Evolutionary conservation across 371 early-diverging fungal species (phyloP).

Genomic region (Mycotypha africana): DNA sequence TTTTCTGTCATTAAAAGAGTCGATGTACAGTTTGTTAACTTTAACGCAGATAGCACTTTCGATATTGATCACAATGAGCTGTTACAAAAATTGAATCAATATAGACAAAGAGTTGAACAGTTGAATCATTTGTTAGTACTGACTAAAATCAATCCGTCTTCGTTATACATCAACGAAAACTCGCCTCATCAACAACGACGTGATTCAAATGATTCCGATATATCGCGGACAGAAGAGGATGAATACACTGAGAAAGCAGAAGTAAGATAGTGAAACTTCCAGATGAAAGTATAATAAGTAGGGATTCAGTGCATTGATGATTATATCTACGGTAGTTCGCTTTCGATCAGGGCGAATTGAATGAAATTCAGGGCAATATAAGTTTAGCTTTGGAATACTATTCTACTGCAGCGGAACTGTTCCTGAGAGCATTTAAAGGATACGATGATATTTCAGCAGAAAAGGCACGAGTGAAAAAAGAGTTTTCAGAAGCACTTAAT

Average conservation of each 20-base stretch:
- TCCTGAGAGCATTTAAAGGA: conserved; percentile 31
- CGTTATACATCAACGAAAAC: conserved; percentile 16
- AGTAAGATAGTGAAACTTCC: conserved; percentile 10
- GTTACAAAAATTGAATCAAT: conserved; percentile 34
- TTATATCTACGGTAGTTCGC: conserved; percentile 13
- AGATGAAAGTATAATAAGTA: too few relatives aligned
- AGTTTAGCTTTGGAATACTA: conserved; percentile 44
- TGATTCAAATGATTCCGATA: conserved; percentile 21
- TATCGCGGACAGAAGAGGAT: conserved; percentile 18
- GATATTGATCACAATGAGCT: conserved; percentile 19
- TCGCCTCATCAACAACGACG: conserved; percentile 20
- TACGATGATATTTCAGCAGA: conserved; percentile 6
- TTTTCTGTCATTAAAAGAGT: too few relatives aligned
- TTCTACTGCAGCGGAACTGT: conserved; percentile 40
- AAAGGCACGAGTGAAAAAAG: conserved; percentile 13
- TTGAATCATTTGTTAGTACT: conserved; percentile 20
- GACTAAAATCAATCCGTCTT: conserved; percentile 8
- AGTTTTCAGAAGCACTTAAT: conserved; percentile 30
- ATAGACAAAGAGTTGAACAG: conserved; percentile 33
- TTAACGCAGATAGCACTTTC: conserved; percentile 4
- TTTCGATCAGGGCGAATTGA: conserved; percentile 36
- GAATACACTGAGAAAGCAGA: conserved; percentile 29
- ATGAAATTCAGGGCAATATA: conserved; percentile 30
- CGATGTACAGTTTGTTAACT: too few relatives aligned
- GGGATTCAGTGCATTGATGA: neutral